Evolutionary conservation across 805 yeast species (phyloP), one percentile per base, ranked within the genome.

Genomic region (Starmerella etchellsii): DNA sequence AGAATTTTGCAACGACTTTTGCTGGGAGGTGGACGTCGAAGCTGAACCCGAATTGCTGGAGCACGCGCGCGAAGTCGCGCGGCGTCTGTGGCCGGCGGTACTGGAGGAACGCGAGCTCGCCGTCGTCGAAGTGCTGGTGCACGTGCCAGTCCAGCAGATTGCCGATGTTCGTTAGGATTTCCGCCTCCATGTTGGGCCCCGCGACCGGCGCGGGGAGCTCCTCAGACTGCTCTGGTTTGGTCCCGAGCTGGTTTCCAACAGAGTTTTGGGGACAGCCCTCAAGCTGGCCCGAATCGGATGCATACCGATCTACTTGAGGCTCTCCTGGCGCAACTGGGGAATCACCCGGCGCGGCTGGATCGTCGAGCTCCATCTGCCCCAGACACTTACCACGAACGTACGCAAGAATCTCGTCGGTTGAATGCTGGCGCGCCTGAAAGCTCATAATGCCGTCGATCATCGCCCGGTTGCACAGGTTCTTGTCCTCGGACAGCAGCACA

Each of bases 401-500:
- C n/a, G n/a, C n/a, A n/a, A n/a, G n/a, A 4, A 19, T 10, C n/a
- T 11, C 15, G 7, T 20, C 29, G 6, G 6, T 13, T n/a, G n/a
- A n/a, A n/a, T n/a, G n/a, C n/a, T n/a, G n/a, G n/a, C n/a, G n/a
- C n/a, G n/a, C n/a, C 4, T 34, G 34, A 10, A 46, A 29, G 18
- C 47, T 40, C 13, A 42, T 47, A 3, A 47, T 14, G 4, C 41
- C 42, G 27, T 41, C 51, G 13, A 39, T 23, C 8, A 37, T 20
- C 2, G 47, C 43, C 11, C 48, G 41, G 29, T 22, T 39, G 31
- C 41, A 35, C 25, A 47, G 26, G 18, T 47, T 47, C 27, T 19
- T 34, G 37, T 47, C 51, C 13, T 45, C 25, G 11, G 51, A 41
- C 36, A 47, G 24, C 23, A 47, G 28, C 7, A 46, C 30, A 1